Evolutionary conservation across 768 basidiomycete species (phyloP), one percentile per base, ranked within the genome.

Genomic region (Pleurotus ostreatus): DNA sequence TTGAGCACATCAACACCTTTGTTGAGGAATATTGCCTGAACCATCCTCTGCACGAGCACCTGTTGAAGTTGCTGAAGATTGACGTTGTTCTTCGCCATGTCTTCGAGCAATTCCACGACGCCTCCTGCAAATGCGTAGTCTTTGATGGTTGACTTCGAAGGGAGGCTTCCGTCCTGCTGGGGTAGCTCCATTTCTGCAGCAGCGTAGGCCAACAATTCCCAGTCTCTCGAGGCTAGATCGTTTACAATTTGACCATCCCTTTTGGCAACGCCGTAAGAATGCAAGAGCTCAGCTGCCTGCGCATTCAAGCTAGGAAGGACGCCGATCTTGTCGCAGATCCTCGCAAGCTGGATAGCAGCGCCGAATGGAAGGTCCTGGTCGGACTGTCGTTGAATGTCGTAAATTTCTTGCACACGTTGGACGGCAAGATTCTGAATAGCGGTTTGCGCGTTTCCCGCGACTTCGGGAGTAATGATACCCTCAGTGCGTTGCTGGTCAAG

Each of bases 201-300:
- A 5, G 78, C 75, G 25, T 72, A 74, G 1, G 78, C 60, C 15
- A 88, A 60, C 5, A 76, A 63, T 41, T 77, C 76, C 72, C 82
- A 80, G 39, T 84, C 82, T 5, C 67, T 59, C 0, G 60, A 2
- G 0, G 62, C 59, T 44, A 85, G 71, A 3, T 70, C 67, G 0
- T 65, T 61, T 47, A 72, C 55, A 37, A 60, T 59, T 5, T 65
- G 66, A 15, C 63, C 47, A 51, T 62, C 59, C 13, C 3, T 5
- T 59, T 71, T 66, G 11, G 75, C 65, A n/a, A 70, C 59, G 7
- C 68, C 68, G 62, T 83, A 85, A 11, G 78, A 64, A 37, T 80
- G 70, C 26, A 86, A 65, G 58, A 77, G 70, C 53, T 70, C 68
- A 5, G 69, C 65, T 2, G 74, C 72, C 15, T 78, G 70, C 39